phyloP scores from a whole-genome alignment of 2,329 filamentous ascomycete species.

The Zymoseptoria crescenta region DNA sequence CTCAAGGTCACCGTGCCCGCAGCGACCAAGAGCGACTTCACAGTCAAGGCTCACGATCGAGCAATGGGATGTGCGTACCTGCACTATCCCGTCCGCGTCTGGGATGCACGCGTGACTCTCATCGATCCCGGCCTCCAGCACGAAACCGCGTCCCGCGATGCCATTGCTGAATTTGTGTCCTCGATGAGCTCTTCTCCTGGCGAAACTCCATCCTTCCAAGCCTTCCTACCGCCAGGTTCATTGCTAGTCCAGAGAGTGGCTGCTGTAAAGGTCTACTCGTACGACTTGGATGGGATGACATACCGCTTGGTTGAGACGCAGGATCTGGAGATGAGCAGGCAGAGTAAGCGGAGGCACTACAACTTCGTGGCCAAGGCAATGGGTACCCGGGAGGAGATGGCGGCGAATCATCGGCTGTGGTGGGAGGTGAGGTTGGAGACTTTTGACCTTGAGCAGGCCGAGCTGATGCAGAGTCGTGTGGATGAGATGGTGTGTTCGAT shows the following conservation, averaged over 20 bases:
- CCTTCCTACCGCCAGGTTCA: neutral
- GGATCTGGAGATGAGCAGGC: slow-evolving; percentile 6
- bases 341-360: slow-evolving; percentile 1
- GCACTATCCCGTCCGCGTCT: slow-evolving; percentile 14
- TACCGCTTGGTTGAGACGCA: slow-evolving; percentile 9
- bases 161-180: slow-evolving; percentile 12
- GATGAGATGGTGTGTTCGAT: slow-evolving; percentile 11
- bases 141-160: slow-evolving; percentile 1
- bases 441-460: slow-evolving; percentile 7
- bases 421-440: slow-evolving; percentile 15
- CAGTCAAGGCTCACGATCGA: slow-evolving; percentile 7
- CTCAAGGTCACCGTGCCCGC: slow-evolving; percentile 8
- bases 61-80: slow-evolving; percentile 6
- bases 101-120: slow-evolving; percentile 12
- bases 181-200: slow-evolving; percentile 9
- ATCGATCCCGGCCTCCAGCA: slow-evolving; percentile 5
- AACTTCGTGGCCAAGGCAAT: slow-evolving; percentile 8
- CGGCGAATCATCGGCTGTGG: slow-evolving; percentile 11
- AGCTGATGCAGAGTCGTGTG: slow-evolving; percentile 8
- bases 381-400: slow-evolving; percentile 8
- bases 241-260: slow-evolving; percentile 9
- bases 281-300: slow-evolving; percentile 3
- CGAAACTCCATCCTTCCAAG: slow-evolving; percentile 9
- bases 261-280: slow-evolving; percentile 9
- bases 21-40: slow-evolving; percentile 2